Evolutionary conservation across 2,329 filamentous ascomycete species (phyloP).

Genomic region (Neospermospora avenae): DNA sequence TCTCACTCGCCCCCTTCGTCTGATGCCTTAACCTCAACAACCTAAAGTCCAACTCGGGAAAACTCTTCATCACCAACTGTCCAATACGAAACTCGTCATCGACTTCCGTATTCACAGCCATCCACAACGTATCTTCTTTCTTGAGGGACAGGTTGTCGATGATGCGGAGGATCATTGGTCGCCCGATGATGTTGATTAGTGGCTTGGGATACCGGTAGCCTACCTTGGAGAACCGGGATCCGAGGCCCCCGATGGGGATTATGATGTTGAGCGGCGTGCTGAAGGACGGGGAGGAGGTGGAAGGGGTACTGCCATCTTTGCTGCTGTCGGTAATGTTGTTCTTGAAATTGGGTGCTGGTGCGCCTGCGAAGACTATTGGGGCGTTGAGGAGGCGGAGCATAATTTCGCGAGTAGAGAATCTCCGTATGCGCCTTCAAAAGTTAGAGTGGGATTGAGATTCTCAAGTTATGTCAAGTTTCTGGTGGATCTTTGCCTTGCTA

Average conservation of each 20-base stretch:
- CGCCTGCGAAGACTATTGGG: too few species aligned
- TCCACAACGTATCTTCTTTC: conserved; percentile 10
- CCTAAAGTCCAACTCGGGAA: conserved; percentile 5
- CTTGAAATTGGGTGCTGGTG: too few species aligned
- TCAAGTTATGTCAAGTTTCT: too few species aligned
- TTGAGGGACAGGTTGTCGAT: conserved; percentile 9
- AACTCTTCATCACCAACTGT: conserved; percentile 9
- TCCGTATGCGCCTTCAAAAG: too few species aligned
- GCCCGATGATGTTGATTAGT: conserved; percentile 10
- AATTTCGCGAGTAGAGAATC: background rate
- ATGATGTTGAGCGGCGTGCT: conserved; percentile 32
- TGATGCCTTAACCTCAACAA: conserved; percentile 12
- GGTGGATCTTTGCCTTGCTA: background rate
- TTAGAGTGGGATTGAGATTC: too few species aligned
- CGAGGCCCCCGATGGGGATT: conserved; percentile 35
- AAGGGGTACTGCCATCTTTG: too few species aligned
- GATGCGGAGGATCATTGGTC: conserved; percentile 9
- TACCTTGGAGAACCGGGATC: conserved; percentile 29
- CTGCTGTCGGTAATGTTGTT: too few species aligned
- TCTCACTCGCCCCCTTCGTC: conserved; percentile 11
- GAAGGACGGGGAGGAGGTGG: too few species aligned
- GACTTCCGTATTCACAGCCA: conserved; percentile 9
- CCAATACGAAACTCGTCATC: conserved; percentile 11
- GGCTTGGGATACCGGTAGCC: conserved; percentile 12
- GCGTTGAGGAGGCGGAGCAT: background rate